Evolutionary conservation across 2,329 filamentous ascomycete species (phyloP).

Genomic region (Pseudogymnoascus sp.): DNA sequence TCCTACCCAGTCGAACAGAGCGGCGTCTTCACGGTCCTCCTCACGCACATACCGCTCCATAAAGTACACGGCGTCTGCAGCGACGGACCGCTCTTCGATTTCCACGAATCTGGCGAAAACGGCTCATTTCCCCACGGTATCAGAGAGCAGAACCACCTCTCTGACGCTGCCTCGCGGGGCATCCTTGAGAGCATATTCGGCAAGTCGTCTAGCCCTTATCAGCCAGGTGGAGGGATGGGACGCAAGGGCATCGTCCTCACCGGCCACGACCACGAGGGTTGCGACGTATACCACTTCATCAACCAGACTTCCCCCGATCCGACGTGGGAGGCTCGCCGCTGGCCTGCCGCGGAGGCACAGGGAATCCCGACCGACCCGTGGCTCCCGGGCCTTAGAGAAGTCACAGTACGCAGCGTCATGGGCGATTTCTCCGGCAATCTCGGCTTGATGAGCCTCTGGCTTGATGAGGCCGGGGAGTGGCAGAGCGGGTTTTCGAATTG

Average conservation of each 20-base stretch:
- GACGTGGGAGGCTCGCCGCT: conserved; percentile 30
- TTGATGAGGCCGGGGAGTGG: conserved; percentile 49
- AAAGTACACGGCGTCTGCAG: conserved; percentile 77
- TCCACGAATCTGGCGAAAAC: conserved; percentile 43
- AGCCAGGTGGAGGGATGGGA: conserved; percentile 54
- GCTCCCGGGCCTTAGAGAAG: conserved; percentile 66
- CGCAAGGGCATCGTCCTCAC: conserved; percentile 75
- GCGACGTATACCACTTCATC: conserved; percentile 78
- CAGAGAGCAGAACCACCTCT: conserved; percentile 87
- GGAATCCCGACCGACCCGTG: conserved; percentile 36
- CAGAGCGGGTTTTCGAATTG: conserved; percentile 73
- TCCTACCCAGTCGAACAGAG: conserved; percentile 52
- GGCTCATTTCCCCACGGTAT: conserved; percentile 62
- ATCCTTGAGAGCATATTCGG: conserved; percentile 83
- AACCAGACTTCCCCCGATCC: conserved; percentile 44
- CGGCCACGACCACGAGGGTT: conserved; percentile 92
- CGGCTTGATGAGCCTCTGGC: conserved; percentile 70
- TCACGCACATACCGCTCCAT: conserved; percentile 88
- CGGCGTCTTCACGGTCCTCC: conserved; percentile 68
- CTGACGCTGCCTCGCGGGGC: conserved; percentile 59
- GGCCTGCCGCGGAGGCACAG: conserved; percentile 36
- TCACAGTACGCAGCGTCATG: conserved; percentile 98
- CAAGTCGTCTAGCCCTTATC: conserved; percentile 55
- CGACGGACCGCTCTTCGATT: conserved; percentile 76
- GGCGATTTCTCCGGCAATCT: conserved; percentile 90